These are phyloP conservation scores for Plectosphaerella plurivora DNA, from an alignment of 2,329 filamentous ascomycete genomes.

Conservation along the genomic window DNA sequence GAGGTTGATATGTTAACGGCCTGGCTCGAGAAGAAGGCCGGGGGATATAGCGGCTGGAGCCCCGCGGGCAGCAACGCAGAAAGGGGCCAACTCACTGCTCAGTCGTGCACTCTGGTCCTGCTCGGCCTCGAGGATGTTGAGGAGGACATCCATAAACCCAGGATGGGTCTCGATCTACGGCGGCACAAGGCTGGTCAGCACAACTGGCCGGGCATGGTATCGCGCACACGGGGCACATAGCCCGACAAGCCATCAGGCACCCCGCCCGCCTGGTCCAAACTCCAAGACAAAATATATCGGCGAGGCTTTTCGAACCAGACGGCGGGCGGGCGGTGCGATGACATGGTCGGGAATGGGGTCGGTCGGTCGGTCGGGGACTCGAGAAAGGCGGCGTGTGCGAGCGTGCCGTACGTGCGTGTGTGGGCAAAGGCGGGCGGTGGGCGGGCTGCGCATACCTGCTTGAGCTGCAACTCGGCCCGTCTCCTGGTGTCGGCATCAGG, in stretches of 20 bases:
- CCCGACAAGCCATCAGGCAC: no score
- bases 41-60: background rate
- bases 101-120: conserved; percentile 80
- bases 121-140: conserved; percentile 87
- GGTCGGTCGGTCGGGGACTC: conserved; percentile 6
- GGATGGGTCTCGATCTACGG: conserved; percentile 82
- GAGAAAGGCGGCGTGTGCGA: conserved; percentile 6
- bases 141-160: conserved; percentile 84
- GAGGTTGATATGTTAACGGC: conserved; percentile 4
- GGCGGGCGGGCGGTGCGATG: background rate
- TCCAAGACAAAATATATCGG: conserved; percentile 6
- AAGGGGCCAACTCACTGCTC: conserved; percentile 62
- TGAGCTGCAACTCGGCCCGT: conserved; percentile 75
- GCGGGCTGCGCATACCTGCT: conserved; percentile 57
- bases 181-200: background rate
- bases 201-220: background rate
- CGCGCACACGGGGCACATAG: background rate
- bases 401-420: conserved; percentile 3
- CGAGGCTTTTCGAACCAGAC: background rate
- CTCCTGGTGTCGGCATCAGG: conserved; percentile 70
- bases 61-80: conserved; percentile 16
- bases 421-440: conserved; percentile 1
- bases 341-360: conserved; percentile 1
- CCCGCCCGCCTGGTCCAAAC: background rate
- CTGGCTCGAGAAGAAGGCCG: background rate